These are phyloP conservation scores for Neolentinus lepideus DNA, from an alignment of 1,284 basidiomycete species.

Conservation along the genomic window DNA sequence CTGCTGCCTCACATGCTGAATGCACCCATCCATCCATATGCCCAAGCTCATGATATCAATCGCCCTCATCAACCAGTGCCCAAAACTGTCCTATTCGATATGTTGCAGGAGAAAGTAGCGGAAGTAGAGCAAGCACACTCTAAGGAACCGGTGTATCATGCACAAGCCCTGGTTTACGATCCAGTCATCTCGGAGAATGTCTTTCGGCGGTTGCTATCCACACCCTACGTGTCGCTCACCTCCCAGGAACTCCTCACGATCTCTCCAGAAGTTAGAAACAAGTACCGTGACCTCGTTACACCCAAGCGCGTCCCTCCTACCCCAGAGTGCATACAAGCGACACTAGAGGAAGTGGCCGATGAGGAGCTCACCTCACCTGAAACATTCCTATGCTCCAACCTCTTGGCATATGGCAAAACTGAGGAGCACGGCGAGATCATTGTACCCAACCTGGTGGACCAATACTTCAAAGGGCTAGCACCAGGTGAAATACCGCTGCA, in stretches of 20 bases:
- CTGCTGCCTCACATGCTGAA: constrained; percentile 20
- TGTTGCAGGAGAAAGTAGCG: neutral
- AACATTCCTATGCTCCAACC: neutral
- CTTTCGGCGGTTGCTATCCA: too few species aligned
- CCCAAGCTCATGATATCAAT: neutral
- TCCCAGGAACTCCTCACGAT: neutral
- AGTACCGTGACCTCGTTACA: neutral
- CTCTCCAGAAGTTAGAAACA: neutral
- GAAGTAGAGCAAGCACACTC: neutral
- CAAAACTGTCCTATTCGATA: neutral
- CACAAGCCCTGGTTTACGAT: neutral
- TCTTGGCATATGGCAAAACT: neutral
- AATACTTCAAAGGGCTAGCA: constrained; percentile 5
- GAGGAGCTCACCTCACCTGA: neutral
- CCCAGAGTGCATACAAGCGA: neutral
- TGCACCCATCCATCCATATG: constrained; percentile 11
- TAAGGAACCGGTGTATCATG: neutral
- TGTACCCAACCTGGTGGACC: neutral
- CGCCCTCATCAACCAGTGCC: neutral
- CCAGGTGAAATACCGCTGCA: neutral
- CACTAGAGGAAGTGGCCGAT: neutral
- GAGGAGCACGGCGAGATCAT: neutral
- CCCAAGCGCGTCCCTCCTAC: neutral
- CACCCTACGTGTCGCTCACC: too few species aligned
- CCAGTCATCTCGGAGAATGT: too few species aligned